Conservation (phyloP, 108 stramenopile species). For the Skeletonema grethae region DNA sequence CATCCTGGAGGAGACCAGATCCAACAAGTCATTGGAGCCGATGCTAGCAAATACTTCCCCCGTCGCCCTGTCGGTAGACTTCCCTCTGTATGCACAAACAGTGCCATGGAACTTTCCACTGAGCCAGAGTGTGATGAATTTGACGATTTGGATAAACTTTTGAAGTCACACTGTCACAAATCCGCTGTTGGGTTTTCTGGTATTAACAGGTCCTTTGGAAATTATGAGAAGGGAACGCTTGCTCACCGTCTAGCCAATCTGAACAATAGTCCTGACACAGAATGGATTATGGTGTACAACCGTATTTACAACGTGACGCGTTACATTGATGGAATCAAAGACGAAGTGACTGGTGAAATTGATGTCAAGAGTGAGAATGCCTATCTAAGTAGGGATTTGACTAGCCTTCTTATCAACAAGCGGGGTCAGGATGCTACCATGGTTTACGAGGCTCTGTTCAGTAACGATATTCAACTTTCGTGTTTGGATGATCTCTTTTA, state of each 20-base stretch:
- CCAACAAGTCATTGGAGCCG: conserved; percentile 19
- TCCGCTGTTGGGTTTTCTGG: conserved; percentile 37
- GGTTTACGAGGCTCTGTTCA: conserved; percentile 49
- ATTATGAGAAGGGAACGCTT: conserved; percentile 34
- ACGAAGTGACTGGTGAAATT: conserved; percentile 29
- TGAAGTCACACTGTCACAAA: conserved; percentile 41
- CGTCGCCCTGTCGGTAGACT: conserved; percentile 39
- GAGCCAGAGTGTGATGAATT: conserved; percentile 32
- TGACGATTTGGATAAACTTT: conserved; percentile 37
- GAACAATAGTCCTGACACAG: conserved; percentile 35
- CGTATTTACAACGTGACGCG: conserved; percentile 52
- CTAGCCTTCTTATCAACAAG: conserved; percentile 51
- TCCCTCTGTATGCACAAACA: conserved; percentile 34
- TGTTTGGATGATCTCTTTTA: conserved; percentile 53
- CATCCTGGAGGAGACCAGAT: conserved; percentile 49
- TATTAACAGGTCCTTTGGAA: conserved; percentile 23
- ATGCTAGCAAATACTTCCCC: conserved; percentile 52
- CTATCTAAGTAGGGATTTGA: conserved; percentile 45
- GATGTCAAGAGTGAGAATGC: conserved; percentile 43
- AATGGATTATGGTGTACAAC: conserved; percentile 49
- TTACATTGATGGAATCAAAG: conserved; percentile 37
- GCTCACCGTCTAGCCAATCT: conserved; percentile 28
- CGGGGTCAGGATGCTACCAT: conserved; percentile 50
- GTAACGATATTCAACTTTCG: conserved; percentile 37
- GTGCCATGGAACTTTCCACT: conserved; percentile 20